Percentiles rank a stretch among this genome's conserved stretches.
These are phyloP conservation scores for Mucuna pruriens DNA, from an alignment of 306 rosid genomes.

Conservation along the genomic window DNA sequence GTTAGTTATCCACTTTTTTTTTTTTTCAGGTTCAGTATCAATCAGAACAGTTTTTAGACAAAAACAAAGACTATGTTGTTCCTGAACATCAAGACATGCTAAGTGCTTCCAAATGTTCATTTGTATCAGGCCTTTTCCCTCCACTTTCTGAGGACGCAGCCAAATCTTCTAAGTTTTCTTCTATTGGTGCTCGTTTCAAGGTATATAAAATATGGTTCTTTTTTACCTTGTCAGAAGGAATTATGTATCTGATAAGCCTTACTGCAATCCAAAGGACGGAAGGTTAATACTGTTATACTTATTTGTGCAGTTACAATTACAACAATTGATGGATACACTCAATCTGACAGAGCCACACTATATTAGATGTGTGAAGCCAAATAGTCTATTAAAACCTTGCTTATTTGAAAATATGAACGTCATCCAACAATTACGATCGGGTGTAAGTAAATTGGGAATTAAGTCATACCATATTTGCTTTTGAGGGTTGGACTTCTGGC, in stretches of 20 bases:
- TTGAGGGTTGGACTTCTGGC: slow-evolving; percentile 25
- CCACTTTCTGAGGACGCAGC: slow-evolving; percentile 77
- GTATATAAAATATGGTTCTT: slow-evolving; percentile 50
- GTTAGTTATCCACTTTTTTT: slow-evolving; percentile 43
- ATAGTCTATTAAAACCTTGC: slow-evolving; percentile 62
- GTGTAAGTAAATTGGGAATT: slow-evolving; percentile 70
- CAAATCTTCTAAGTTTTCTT: slow-evolving; percentile 88
- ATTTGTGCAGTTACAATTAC: slow-evolving; percentile 83
- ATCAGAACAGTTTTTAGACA: slow-evolving; percentile 86
- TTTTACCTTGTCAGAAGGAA: slow-evolving; percentile 35
- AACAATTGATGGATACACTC: slow-evolving; percentile 89
- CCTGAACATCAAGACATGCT: slow-evolving; percentile 94
- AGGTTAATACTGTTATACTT: slow-evolving; percentile 41
- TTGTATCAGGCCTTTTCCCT: slow-evolving; percentile 83
- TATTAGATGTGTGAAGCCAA: slow-evolving; percentile 96
- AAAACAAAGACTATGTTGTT: slow-evolving; percentile 95
- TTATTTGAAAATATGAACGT: slow-evolving; percentile 71
- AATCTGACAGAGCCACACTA: slow-evolving; percentile 84
- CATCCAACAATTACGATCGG: slow-evolving; percentile 84
- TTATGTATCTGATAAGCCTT: slow-evolving; percentile 38
- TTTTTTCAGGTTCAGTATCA: slow-evolving; percentile 88
- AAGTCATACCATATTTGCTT: slow-evolving; percentile 31
- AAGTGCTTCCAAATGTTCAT: slow-evolving; percentile 80
- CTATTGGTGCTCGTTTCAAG: slow-evolving; percentile 93
- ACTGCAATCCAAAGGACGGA: slow-evolving; percentile 13